Evolutionary conservation across 31 red algal species (phyloP).

Genomic region (Endocladia muricata): DNA sequence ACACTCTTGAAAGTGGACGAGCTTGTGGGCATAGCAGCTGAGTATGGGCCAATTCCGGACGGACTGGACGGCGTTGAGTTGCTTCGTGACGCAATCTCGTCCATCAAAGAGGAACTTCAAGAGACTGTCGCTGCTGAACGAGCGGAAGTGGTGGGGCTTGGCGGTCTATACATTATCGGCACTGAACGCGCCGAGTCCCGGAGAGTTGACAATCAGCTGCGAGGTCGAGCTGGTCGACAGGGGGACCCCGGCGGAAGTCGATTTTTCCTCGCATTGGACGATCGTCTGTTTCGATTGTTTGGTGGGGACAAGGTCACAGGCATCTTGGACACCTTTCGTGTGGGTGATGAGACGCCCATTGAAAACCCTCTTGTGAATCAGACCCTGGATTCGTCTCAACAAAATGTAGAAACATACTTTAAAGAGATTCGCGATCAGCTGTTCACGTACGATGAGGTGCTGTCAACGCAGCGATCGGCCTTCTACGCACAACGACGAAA

Average conservation of each 20-base stretch:
- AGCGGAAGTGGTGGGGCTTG: slow-evolving; percentile 45
- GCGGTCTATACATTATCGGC: slow-evolving; percentile 78
- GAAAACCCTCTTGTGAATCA: slow-evolving; percentile 66
- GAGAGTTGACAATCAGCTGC: slow-evolving; percentile 81
- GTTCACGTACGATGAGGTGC: slow-evolving; percentile 84
- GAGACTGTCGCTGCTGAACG: slow-evolving; percentile 43
- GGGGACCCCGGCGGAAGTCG: slow-evolving; percentile 73
- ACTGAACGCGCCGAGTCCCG: slow-evolving; percentile 76
- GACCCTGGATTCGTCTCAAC: slow-evolving; percentile 75
- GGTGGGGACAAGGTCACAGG: slow-evolving; percentile 76
- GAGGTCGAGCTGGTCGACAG: slow-evolving; percentile 76
- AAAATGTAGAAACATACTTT: slow-evolving; percentile 79
- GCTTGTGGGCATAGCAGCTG: slow-evolving; percentile 50
- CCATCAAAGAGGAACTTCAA: slow-evolving; percentile 50
- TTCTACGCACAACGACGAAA: slow-evolving; percentile 62
- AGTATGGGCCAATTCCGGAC: slow-evolving; percentile 45
- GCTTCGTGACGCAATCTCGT: slow-evolving; percentile 38
- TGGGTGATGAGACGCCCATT: slow-evolving; percentile 88
- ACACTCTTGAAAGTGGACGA: slow-evolving; percentile 45
- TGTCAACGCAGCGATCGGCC: slow-evolving; percentile 66
- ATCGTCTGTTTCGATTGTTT: slow-evolving; percentile 71
- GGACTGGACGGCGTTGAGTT: slow-evolving; percentile 5
- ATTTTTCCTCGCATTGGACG: slow-evolving; percentile 83
- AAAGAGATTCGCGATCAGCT: slow-evolving; percentile 79
- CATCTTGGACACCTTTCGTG: slow-evolving; percentile 71